Percentiles rank a stretch among this genome's conserved stretches.
phyloP scores from a whole-genome alignment of 2,329 filamentous ascomycete species.

The Hypoxylon sp. region DNA sequence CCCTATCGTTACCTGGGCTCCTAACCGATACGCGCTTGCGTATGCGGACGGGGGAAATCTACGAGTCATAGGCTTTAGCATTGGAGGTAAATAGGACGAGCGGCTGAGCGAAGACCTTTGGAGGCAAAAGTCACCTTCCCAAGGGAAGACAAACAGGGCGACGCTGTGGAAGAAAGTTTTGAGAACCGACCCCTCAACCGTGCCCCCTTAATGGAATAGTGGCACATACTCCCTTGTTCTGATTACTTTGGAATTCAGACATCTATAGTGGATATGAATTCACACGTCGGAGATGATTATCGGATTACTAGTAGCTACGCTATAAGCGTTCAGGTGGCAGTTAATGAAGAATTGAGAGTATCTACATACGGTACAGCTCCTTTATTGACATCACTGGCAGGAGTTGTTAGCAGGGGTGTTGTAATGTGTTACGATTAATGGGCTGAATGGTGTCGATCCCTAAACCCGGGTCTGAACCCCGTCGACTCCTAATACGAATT shows the following conservation, averaged over 20 bases:
- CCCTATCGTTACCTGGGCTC: constrained; percentile 80
- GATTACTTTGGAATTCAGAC: neutral
- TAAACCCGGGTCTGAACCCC: neutral
- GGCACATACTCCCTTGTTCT: neutral
- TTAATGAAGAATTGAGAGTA: neutral
- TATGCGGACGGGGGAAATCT: constrained; percentile 77
- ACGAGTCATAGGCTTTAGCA: constrained; percentile 73
- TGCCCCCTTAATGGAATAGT: neutral
- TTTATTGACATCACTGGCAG: too few species aligned
- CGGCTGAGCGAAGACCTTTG: neutral
- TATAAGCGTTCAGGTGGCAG: neutral
- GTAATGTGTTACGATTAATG: neutral
- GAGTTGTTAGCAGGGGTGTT: neutral
- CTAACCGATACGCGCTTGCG: constrained; percentile 77
- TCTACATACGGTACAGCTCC: neutral
- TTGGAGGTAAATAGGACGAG: constrained; percentile 56
- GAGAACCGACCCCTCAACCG: neutral
- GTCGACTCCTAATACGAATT: constrained; percentile 10
- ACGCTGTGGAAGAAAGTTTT: neutral
- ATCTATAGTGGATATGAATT: neutral
- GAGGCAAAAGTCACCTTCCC: neutral
- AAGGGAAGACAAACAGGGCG: neutral
- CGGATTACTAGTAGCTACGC: neutral
- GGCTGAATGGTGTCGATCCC: too few species aligned
- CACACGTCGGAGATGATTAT: neutral